Base-by-base conservation (phyloP, 768 basidiomycete species). In the Daedaleopsis sinensis region DNA sequence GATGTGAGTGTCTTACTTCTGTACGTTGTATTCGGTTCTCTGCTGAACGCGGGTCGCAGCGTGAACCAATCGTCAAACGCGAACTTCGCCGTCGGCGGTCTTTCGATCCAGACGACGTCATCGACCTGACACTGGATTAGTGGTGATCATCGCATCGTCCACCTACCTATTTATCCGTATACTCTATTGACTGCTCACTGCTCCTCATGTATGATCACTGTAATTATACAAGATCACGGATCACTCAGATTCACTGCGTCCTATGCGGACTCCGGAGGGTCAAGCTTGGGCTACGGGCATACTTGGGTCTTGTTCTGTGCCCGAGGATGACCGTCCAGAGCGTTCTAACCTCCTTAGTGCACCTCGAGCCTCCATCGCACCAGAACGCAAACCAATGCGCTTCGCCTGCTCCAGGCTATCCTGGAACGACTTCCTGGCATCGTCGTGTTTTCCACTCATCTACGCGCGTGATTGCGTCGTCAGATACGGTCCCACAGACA, bases 291-390 rank as follows among this genome's bases (percentile, higher is more conserved):
- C n/a, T n/a, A n/a, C n/a, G n/a, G n/a, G n/a, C n/a, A n/a, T n/a
- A n/a, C n/a, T n/a, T n/a, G n/a, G n/a, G n/a, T n/a, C n/a, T n/a
- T n/a, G n/a, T n/a, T n/a, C 27, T 32, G 27, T 32, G 27, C 27
- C 7, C 27, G 7, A 32, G 27, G 27, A 3, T 3, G 27, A 32
- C 47, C 3, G 19, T 7, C 19, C 35, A n/a, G 55, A 16, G 19
- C 66, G 66, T 12, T 67, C 71, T 1, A 78, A 44, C 43, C 77
- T 70, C 48, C 75, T 71, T 39, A 78, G 52, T 0, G 77, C 77
- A 19, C 68, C 66, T 36, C 70, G 73, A 3, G 75, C 72, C 48
- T 79, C 69, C 55, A 73, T 46, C n/a, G 77, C 65, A 15, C 77
- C 77, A 53, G 78, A 72, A 13, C 57, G 68, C 68, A 76, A 68